phyloP scores from a whole-genome alignment of 2,329 filamentous ascomycete genomes.

The Furcasterigmium furcatum region DNA sequence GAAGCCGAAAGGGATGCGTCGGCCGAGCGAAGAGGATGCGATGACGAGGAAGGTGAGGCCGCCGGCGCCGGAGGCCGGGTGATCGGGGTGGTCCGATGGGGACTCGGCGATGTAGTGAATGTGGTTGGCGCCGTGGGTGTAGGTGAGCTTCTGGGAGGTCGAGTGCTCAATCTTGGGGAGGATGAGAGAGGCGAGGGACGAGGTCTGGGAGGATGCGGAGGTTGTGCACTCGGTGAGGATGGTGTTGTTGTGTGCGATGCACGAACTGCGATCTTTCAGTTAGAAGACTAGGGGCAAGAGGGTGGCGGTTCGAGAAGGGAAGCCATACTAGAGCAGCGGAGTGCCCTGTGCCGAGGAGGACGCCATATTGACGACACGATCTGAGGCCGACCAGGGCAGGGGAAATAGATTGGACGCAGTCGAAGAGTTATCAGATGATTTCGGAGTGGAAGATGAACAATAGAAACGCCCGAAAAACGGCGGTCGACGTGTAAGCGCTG shows the following conservation, averaged over 20 bases:
- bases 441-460: too few species aligned
- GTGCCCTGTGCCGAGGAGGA: conserved; percentile 67
- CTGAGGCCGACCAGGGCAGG: too few species aligned
- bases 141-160: conserved; percentile 82
- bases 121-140: conserved; percentile 86
- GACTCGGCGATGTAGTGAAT: conserved; percentile 94
- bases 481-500: too few species aligned
- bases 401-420: too few species aligned
- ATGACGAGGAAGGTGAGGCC: conserved; percentile 91
- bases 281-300: neutral
- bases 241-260: conserved; percentile 89
- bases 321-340: conserved; percentile 69
- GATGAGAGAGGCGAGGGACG: conserved; percentile 86
- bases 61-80: conserved; percentile 55
- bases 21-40: conserved; percentile 74
- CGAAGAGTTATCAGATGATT: too few species aligned
- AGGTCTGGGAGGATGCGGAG: conserved; percentile 77
- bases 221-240: conserved; percentile 92
- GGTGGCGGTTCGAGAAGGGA: conserved; percentile 4
- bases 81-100: conserved; percentile 59
- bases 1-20: conserved; percentile 89
- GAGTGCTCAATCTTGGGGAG: conserved; percentile 90
- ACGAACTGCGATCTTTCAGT: conserved; percentile 60
- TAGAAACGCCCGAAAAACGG: too few species aligned
- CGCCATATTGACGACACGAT: conserved; percentile 49